phyloP scores from a whole-genome alignment of 768 basidiomycete species.

The Lactifluus volemus region DNA sequence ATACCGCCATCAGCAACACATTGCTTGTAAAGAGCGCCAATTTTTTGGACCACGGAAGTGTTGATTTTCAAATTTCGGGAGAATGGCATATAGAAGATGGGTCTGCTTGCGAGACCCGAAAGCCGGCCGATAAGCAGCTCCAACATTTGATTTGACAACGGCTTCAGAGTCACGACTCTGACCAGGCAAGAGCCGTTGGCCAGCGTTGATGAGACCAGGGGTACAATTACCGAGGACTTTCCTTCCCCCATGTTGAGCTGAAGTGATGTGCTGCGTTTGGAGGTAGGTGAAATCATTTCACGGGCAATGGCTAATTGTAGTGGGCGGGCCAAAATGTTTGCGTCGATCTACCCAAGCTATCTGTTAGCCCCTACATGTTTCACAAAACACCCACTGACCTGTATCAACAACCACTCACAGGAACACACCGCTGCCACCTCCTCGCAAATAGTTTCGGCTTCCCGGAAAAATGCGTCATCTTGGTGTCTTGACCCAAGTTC shows the following conservation, averaged over 20 bases:
- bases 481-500: too few relatives aligned
- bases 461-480: too few relatives aligned
- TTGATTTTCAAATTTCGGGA: conserved; percentile 30
- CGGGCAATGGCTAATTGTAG: conserved; percentile 35
- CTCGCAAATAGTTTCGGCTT: too few relatives aligned
- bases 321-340: conserved; percentile 35
- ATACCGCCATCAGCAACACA: conserved; percentile 35
- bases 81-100: conserved; percentile 42
- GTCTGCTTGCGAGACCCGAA: conserved; percentile 36
- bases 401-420: conserved; percentile 8
- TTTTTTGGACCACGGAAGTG: conserved; percentile 14
- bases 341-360: conserved; percentile 31
- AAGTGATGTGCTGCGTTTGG: conserved; percentile 30
- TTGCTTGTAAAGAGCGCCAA: conserved; percentile 29
- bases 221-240: conserved; percentile 45
- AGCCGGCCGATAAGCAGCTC: conserved; percentile 36
- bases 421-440: too few relatives aligned
- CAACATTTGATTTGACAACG: conserved; percentile 42
- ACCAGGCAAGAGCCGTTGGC: conserved; percentile 37
- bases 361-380: too few relatives aligned
- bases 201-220: conserved; percentile 32
- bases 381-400: background rate
- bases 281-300: conserved; percentile 39
- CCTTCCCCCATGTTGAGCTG: conserved; percentile 27
- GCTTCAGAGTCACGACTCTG: conserved; percentile 19